Percentiles rank a stretch among this genome's conserved stretches.
phyloP scores from a whole-genome alignment of 1,139 yeast genomes.

The Candida buenavistaensis region DNA sequence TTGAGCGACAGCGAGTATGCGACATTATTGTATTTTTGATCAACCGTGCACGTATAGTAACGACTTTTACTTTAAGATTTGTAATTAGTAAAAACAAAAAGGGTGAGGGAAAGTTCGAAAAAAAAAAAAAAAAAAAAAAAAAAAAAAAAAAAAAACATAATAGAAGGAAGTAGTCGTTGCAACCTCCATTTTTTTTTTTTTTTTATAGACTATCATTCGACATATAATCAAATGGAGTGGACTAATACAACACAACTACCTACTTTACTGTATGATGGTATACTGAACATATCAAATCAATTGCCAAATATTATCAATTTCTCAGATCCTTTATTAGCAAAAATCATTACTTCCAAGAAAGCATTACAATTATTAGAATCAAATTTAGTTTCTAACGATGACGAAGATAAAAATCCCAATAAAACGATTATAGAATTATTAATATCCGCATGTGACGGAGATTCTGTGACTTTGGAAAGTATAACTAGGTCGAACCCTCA shows the following conservation, averaged over 20 bases:
- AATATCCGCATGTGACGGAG: conserved; percentile 55
- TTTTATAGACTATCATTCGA: too few species aligned
- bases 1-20: too few species aligned
- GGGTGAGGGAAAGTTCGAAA: too few species aligned
- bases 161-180: too few species aligned
- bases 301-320: conserved; percentile 11
- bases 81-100: too few species aligned
- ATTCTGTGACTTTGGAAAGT: conserved; percentile 42
- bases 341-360: conserved; percentile 49
- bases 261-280: conserved; percentile 8
- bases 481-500: conserved; percentile 31
- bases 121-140: too few species aligned
- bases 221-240: too few species aligned
- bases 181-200: too few species aligned
- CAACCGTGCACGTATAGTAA: too few species aligned
- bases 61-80: too few species aligned
- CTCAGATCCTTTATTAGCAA: conserved; percentile 41
- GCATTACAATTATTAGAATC: conserved; percentile 32
- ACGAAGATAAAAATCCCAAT: conserved; percentile 10
- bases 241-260: conserved; percentile 9
- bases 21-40: too few species aligned
- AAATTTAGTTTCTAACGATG: conserved; percentile 8
- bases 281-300: conserved; percentile 8
- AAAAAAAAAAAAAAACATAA: too few species aligned
- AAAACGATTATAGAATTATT: conserved; percentile 32